Percentiles rank a stretch among this genome's conserved stretches.
phyloP scores from a whole-genome alignment of 352 stramenopile species.

The Phytopythium ostracodes region DNA sequence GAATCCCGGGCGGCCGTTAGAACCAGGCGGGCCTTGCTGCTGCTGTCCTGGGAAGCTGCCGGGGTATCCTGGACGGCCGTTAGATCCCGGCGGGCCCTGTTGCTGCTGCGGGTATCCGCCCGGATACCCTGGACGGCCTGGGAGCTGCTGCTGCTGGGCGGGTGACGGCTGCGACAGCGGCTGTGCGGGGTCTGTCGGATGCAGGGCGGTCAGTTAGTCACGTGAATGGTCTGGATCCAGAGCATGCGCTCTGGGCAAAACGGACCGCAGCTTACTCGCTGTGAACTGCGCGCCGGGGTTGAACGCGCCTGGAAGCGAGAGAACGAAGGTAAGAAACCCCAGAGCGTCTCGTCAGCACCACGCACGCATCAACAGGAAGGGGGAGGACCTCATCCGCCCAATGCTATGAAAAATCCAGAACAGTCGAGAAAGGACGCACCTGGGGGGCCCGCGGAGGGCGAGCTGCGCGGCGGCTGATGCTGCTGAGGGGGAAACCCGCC shows the following conservation, averaged over 20 bases:
- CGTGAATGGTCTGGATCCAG: background rate
- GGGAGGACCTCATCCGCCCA: too few relatives aligned
- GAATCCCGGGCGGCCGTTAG: conserved; percentile 7
- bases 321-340: background rate
- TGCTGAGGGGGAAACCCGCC: conserved; percentile 8
- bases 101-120: conserved; percentile 7
- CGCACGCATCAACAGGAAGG: too few relatives aligned
- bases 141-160: conserved; percentile 32
- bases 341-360: background rate
- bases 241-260: background rate
- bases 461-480: conserved; percentile 9
- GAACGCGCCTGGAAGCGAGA: background rate
- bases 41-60: conserved; percentile 4
- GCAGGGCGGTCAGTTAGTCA: background rate
- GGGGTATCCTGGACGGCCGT: conserved; percentile 7
- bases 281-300: conserved; percentile 12
- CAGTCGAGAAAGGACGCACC: background rate
- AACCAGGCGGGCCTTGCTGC: background rate
- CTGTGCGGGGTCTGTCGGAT: background rate
- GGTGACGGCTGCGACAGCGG: conserved; percentile 14
- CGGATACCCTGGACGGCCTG: conserved; percentile 3
- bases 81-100: conserved; percentile 1
- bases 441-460: background rate
- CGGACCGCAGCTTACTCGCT: conserved; percentile 6
- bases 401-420: background rate